These are phyloP conservation scores for Ambrosia artemisiifolia DNA, from an alignment of 129 eudicot genomes.

Conservation along the genomic window DNA sequence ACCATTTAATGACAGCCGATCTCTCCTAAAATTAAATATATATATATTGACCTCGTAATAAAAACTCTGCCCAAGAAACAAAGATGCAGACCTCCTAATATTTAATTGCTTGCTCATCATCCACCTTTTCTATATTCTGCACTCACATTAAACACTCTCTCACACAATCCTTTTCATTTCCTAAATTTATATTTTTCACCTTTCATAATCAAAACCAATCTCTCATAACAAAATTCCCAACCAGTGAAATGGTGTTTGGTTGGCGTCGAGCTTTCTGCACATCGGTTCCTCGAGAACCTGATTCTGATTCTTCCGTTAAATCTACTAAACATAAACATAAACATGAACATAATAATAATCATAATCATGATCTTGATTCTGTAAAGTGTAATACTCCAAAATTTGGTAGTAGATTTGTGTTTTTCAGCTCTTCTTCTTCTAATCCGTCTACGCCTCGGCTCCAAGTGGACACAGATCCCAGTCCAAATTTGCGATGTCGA, in stretches of 20 bases:
- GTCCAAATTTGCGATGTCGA: constrained; percentile 52
- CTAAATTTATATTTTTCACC: not conserved
- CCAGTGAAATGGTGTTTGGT: constrained; percentile 58
- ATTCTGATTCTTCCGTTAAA: constrained; percentile 29
- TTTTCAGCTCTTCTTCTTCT: constrained; percentile 43
- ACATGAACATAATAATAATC: too few species aligned
- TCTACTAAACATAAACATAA: constrained; percentile 9
- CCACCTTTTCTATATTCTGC: constrained; percentile 15
- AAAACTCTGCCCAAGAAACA: constrained; percentile 29
- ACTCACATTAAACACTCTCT: not conserved
- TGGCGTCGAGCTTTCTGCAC: constrained; percentile 97
- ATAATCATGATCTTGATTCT: not conserved
- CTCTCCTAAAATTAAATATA: constrained; percentile 15
- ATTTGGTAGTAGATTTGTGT: constrained; percentile 38
- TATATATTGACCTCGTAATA: constrained; percentile 27
- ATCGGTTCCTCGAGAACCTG: constrained; percentile 58
- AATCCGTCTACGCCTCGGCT: constrained; percentile 58
- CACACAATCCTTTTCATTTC: not conserved
- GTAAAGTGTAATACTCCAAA: constrained; percentile 17
- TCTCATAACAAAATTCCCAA: not conserved
- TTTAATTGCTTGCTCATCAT: not conserved
- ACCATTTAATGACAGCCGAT: constrained; percentile 21
- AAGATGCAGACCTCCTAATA: constrained; percentile 2
- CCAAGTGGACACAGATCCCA: constrained; percentile 41
- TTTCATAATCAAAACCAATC: not conserved